These are phyloP conservation scores for Rhizopus microsporus DNA, from an alignment of 371 early-diverging fungal species.

Conservation along the genomic window DNA sequence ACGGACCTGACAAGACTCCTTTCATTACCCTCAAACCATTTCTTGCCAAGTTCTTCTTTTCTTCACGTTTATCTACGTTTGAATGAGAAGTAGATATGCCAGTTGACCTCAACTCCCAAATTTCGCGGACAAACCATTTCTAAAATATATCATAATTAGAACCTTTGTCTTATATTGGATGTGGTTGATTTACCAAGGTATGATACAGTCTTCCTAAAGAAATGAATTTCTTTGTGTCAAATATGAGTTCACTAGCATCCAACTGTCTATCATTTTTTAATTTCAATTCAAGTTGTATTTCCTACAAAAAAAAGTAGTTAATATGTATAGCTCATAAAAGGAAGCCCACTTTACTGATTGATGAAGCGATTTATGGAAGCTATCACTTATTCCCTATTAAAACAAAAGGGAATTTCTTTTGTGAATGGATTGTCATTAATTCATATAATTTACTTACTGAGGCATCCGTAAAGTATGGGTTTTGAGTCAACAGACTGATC, in stretches of 20 bases:
- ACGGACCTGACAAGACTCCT: neutral
- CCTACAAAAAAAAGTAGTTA: slow-evolving; percentile 39
- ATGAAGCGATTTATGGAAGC: slow-evolving; percentile 41
- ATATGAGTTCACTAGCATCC: slow-evolving; percentile 78
- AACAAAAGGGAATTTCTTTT: neutral
- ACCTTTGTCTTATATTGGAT: neutral
- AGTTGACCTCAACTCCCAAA: slow-evolving; percentile 58
- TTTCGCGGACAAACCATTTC: slow-evolving; percentile 78
- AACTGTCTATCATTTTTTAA: slow-evolving; percentile 82
- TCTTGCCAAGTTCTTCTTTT: neutral
- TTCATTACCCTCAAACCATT: neutral
- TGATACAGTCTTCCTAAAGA: slow-evolving; percentile 79
- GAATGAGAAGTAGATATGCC: slow-evolving; percentile 20
- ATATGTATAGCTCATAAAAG: neutral
- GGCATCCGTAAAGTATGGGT: slow-evolving; percentile 61
- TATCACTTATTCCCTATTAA: slow-evolving; percentile 32
- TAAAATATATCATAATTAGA: slow-evolving; percentile 12
- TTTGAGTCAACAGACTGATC: slow-evolving; percentile 62
- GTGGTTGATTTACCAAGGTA: slow-evolving; percentile 59
- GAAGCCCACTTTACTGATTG: slow-evolving; percentile 37
- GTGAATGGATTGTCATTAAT: too few species aligned
- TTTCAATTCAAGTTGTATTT: slow-evolving; percentile 75
- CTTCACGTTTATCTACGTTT: slow-evolving; percentile 15
- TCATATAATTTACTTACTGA: slow-evolving; percentile 19
- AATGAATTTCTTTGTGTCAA: slow-evolving; percentile 78